Evolutionary conservation across 1,139 yeast species (phyloP), one percentile per base, ranked within the genome.

Genomic region (Diutina siamensis): DNA sequence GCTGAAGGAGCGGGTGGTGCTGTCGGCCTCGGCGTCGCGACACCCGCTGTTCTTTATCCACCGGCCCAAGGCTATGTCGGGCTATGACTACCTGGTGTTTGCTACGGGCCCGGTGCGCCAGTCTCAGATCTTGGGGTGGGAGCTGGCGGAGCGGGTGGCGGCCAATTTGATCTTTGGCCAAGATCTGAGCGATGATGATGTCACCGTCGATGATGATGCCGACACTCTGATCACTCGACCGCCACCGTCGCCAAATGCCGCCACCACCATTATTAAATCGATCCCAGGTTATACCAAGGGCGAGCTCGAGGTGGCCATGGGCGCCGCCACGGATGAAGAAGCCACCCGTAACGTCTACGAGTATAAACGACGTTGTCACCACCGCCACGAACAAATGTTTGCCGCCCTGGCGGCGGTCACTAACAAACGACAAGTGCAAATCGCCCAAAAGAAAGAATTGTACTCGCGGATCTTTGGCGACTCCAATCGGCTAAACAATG

Each of bases 91-190:
- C 47, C 52, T 58, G 7, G 58, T 55, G 12, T 59, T 56, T 47
- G 51, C 56, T 48, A n/a, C 42, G 8, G 59, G 59, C 2, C 56
- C 56, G 15, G 49, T 58, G 17, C 57, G 54, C 48, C 57, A 56
- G 42, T 67, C 73, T 4, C 74, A 68, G 51, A 58, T 68, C n/a
- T 62, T 60, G 48, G 74, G 74, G 13, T 71, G 75, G 75, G 73
- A 70, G 50, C 62, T 68, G 21, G 74, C 74, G 1, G 75, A 71
- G 50, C 63, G 65, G 50, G 62, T 67, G 36, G 58, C 65, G 47
- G 54, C 57, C 22, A 66, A 61, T 47, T 50, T 70, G 28, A 65
- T 71, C 1, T 70, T 71, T 52, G 68, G 64, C 32, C 57, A 59
- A 46, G 60, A 61, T 25, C 62, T 57, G 15, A 21, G 18, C 18